A percentile compares a stretch with the other conserved stretches of the same genome.
Conservation (phyloP, 2,329 filamentous ascomycete species). For the Herpotrichia juniperi region DNA sequence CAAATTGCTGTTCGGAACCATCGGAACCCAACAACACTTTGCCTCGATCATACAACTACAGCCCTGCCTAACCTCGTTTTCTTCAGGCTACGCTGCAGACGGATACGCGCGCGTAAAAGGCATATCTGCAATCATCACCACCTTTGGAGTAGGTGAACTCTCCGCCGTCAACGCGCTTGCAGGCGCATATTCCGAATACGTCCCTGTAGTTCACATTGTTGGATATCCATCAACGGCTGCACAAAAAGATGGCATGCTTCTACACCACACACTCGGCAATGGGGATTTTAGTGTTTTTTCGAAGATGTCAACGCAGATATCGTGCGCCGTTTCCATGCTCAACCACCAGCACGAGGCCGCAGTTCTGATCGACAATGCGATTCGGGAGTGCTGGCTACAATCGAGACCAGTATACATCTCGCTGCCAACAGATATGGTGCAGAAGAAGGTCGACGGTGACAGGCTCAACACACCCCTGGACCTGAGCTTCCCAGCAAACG, state of each 20-base stretch:
- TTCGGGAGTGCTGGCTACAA: conserved; percentile 74
- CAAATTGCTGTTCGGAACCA: conserved; percentile 7
- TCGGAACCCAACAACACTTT: conserved; percentile 5
- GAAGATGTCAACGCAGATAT: conserved; percentile 76
- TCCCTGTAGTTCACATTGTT: conserved; percentile 56
- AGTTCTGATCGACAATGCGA: conserved; percentile 75
- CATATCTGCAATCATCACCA: conserved; percentile 54
- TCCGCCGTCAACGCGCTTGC: conserved; percentile 55
- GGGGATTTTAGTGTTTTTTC: conserved; percentile 83
- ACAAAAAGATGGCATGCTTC: conserved; percentile 49
- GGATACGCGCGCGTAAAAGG: conserved; percentile 55
- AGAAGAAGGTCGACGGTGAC: conserved; percentile 75
- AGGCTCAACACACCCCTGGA: conserved; percentile 74
- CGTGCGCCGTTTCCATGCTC: conserved; percentile 73
- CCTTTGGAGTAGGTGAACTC: conserved; percentile 57
- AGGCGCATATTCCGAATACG: conserved; percentile 55
- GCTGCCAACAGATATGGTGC: conserved; percentile 80
- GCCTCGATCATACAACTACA: conserved; percentile 5
- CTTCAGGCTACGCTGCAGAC: conserved; percentile 53
- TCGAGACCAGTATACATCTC: conserved; percentile 84
- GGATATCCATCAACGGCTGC: conserved; percentile 51
- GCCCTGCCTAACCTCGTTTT: conserved; percentile 9
- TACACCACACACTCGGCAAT: conserved; percentile 56
- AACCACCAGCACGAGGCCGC: conserved; percentile 73
- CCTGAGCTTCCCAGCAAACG: conserved; percentile 67